Conservation (phyloP, 73 alveolate species). For the Uronychia setigera region DNA sequence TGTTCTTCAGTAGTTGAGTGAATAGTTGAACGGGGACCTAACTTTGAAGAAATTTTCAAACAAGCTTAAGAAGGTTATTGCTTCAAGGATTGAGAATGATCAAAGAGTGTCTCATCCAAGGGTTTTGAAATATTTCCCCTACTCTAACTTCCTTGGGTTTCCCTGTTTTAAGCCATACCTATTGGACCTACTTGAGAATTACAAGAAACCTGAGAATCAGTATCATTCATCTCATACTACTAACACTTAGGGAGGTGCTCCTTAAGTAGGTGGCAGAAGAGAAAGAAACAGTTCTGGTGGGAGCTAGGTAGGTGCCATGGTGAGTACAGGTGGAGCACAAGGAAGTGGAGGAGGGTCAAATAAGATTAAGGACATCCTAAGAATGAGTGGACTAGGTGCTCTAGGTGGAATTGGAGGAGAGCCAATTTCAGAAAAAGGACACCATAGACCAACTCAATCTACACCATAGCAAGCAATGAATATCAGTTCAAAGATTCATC, state of each 20-base stretch:
- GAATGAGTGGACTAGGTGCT: background rate
- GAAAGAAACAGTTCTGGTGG: background rate
- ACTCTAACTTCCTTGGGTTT: background rate
- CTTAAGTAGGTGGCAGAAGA: background rate
- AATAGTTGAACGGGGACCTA: background rate
- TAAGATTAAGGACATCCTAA: background rate
- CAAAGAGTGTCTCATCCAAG: background rate
- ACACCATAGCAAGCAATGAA: no score
- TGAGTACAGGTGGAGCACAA: no score
- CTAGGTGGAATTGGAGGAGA: background rate
- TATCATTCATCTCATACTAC: background rate
- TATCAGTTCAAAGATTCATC: no score
- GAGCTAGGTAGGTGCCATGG: no score
- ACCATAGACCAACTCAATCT: background rate
- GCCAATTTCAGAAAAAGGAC: background rate
- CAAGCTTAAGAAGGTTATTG: background rate
- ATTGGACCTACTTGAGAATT: background rate
- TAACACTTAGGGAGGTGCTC: background rate
- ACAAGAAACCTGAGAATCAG: background rate
- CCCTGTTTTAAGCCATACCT: background rate
- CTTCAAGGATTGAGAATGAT: background rate
- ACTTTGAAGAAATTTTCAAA: background rate
- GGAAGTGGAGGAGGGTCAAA: no score
- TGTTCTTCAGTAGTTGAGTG: background rate
- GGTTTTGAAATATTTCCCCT: background rate